Percentiles rank a stretch among this genome's conserved stretches.
phyloP scores from a whole-genome alignment of 306 rosid species.

The Abrus pulchellus region DNA sequence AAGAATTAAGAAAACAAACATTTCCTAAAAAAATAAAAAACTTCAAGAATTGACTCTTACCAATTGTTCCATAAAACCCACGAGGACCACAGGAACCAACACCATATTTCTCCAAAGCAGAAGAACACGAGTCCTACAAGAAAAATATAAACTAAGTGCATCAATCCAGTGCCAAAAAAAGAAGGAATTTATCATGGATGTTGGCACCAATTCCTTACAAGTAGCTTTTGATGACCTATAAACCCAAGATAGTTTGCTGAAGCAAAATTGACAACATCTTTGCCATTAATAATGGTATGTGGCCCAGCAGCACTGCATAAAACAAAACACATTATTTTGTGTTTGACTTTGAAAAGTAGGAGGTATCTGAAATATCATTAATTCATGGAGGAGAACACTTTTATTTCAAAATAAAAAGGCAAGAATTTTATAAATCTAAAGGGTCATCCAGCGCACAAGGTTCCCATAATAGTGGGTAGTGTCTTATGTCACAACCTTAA shows the following conservation, averaged over 20 bases:
- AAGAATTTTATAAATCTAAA: conserved; percentile 29
- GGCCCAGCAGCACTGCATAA: conserved; percentile 97
- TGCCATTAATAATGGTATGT: conserved; percentile 77
- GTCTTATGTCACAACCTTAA: conserved; percentile 26
- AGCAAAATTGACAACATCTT: conserved; percentile 95
- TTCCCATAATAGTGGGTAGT: neutral
- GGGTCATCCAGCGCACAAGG: conserved; percentile 15
- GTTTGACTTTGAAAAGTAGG: conserved; percentile 7
- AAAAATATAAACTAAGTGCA: conserved; percentile 45
- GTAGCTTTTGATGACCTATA: conserved; percentile 84
- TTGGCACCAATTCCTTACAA: conserved; percentile 65
- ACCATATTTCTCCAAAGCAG: conserved; percentile 96
- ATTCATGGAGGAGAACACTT: conserved; percentile 6
- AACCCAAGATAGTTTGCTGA: conserved; percentile 97
- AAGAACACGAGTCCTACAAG: conserved; percentile 85
- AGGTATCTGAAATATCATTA: conserved; percentile 12
- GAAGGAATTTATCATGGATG: conserved; percentile 6
- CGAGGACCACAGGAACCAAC: conserved; percentile 99
- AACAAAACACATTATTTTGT: neutral
- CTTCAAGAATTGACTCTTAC: conserved; percentile 59
- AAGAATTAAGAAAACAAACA: conserved; percentile 36
- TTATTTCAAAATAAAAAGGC: neutral
- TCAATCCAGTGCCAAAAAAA: conserved; percentile 17
- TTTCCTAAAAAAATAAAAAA: conserved; percentile 23
- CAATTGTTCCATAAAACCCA: conserved; percentile 96